phyloP scores from a whole-genome alignment of 108 stramenopile genomes.

The Cyclotella atomus region DNA sequence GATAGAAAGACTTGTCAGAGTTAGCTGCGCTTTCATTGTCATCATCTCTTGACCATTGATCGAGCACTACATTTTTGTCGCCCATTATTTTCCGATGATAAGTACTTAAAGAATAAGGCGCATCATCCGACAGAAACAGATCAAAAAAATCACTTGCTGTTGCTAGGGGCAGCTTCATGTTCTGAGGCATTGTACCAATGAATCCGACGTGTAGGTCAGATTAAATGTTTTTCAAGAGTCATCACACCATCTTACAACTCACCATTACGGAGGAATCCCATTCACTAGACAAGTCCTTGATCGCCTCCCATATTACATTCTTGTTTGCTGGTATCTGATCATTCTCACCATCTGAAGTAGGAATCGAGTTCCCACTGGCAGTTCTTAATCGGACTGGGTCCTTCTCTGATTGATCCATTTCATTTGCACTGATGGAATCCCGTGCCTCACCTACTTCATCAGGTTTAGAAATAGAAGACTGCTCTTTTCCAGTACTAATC shows the following conservation, averaged over 20 bases:
- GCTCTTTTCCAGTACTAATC: neutral
- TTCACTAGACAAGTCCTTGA: conserved; percentile 5
- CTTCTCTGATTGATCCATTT: neutral
- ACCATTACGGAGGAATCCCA: conserved; percentile 13
- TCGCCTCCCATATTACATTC: conserved; percentile 6
- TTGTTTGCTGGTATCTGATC: neutral
- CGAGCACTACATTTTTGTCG: conserved; percentile 52
- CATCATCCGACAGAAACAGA: conserved; percentile 24
- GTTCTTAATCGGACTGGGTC: neutral
- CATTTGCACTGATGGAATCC: neutral
- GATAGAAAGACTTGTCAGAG: conserved; percentile 13
- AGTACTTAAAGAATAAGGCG: conserved; percentile 17
- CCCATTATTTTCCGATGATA: conserved; percentile 47
- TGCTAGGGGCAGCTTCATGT: conserved; percentile 20
- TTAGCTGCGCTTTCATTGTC: conserved; percentile 10
- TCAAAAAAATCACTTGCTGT: conserved; percentile 34
- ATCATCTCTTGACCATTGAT: conserved; percentile 21
- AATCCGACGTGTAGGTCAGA: neutral
- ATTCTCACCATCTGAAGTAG: neutral
- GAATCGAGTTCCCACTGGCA: neutral
- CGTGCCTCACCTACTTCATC: neutral
- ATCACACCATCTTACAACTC: neutral
- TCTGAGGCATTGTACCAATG: neutral
- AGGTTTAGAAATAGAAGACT: neutral
- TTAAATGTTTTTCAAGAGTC: too few relatives aligned